Evolutionary conservation across 2,329 filamentous ascomycete genomes (phyloP).

Genomic region (Alternaria infectoria): DNA sequence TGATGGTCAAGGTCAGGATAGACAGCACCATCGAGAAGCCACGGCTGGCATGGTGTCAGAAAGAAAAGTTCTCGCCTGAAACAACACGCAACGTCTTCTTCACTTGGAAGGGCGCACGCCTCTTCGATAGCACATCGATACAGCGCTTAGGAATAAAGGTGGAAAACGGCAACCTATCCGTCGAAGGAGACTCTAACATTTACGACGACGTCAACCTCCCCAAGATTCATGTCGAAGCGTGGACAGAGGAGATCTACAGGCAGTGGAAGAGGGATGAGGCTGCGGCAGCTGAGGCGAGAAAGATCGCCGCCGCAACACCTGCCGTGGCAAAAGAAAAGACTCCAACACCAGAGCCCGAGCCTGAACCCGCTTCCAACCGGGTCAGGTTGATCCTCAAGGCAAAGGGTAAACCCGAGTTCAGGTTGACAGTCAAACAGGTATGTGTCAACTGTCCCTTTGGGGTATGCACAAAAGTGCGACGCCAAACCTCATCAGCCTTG

Average conservation of each 20-base stretch:
- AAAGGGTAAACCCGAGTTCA: slow-evolving; percentile 58
- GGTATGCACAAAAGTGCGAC: not conserved
- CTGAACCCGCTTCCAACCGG: slow-evolving; percentile 24
- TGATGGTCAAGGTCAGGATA: slow-evolving; percentile 71
- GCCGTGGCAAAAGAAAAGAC: slow-evolving; percentile 19
- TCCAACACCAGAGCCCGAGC: slow-evolving; percentile 24
- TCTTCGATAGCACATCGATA: slow-evolving; percentile 76
- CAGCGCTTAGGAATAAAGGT: slow-evolving; percentile 56
- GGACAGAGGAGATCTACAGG: slow-evolving; percentile 69
- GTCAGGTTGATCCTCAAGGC: slow-evolving; percentile 60
- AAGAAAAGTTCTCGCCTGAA: slow-evolving; percentile 62
- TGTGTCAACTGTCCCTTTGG: slow-evolving; percentile 20
- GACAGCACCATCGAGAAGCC: slow-evolving; percentile 72
- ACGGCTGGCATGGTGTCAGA: slow-evolving; percentile 71
- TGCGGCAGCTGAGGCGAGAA: slow-evolving; percentile 32
- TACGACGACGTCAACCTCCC: slow-evolving; percentile 58
- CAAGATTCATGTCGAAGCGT: slow-evolving; percentile 76
- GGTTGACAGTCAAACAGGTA: slow-evolving; percentile 57
- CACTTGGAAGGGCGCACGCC: slow-evolving; percentile 74
- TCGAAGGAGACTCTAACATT: slow-evolving; percentile 54
- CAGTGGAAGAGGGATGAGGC: slow-evolving; percentile 54
- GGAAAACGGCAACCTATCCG: slow-evolving; percentile 49
- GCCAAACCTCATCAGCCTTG: not conserved
- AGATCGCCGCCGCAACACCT: slow-evolving; percentile 49
- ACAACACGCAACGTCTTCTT: slow-evolving; percentile 69